Base-by-base conservation (phyloP, 176 grass and related monocot species). In the Carex parvula region DNA sequence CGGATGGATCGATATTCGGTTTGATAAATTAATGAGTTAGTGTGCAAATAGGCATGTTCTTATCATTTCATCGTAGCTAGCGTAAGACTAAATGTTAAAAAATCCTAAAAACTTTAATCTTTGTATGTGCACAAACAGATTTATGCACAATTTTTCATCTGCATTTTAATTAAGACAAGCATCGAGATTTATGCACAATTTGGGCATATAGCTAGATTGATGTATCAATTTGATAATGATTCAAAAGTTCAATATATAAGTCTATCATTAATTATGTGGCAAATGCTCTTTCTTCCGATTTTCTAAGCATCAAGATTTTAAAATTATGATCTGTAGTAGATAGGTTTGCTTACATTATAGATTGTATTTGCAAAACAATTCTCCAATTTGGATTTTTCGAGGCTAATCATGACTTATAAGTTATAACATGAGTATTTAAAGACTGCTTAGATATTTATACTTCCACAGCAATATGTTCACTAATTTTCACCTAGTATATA, bases 131-230 rank as follows among this genome's bases (percentile, higher is more conserved):
- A 71, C 44, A 71, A 67, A 16, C 44, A 71, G 37, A 71, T n/a
- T 26, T 17, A 41, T 70, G 66, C 37, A 46, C 37, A 18, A 71
- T 41, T 70, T 9, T 44, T 42, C 33, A 70, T 44, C 66, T 41
- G 66, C 67, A 70, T 70, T 70, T 71, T 71, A 70, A 44, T 71
- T 71, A 29, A 71, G 37, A 41, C 6, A 4, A 70, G 20, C n/a
- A 62, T 62, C 8, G 8, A 62, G n/a, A n/a, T n/a, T n/a, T n/a
- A n/a, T n/a, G n/a, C n/a, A n/a, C n/a, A n/a, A 67, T 17, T 0
- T 6, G 33, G 16, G 16, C 33, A 69, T 37, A 69, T 44, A 39
- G 37, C 29, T 11, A n/a, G 4, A 73, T 13, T 50, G 3, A 12
- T 72, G 17, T 13, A 46, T 18, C 41, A 50, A 22, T 77, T 77